These are phyloP conservation scores for Sporothrix inflata DNA, from an alignment of 2,329 filamentous ascomycete genomes.

Conservation along the genomic window DNA sequence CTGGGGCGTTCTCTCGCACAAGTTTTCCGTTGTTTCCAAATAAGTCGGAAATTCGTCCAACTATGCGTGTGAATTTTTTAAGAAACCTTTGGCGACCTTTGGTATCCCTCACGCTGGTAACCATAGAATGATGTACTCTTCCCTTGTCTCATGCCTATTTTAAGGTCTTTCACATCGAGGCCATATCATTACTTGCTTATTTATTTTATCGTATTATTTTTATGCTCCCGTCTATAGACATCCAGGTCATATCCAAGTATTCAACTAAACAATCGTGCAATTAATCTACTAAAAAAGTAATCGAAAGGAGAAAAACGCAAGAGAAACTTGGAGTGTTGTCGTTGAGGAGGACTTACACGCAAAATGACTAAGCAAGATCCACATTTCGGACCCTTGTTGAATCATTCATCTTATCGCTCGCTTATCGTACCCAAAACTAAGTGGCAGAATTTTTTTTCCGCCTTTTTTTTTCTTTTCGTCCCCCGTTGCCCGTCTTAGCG, in stretches of 20 bases:
- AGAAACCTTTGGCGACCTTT: background rate
- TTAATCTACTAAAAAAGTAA: background rate
- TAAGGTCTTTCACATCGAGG: no score
- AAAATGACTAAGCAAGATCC: slow-evolving; percentile 4
- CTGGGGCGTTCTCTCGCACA: slow-evolving; percentile 22
- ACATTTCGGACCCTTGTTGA: background rate
- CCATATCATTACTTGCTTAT: no score
- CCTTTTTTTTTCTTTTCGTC: slow-evolving; percentile 31
- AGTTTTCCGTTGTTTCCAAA: background rate
- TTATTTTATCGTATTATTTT: no score
- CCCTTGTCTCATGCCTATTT: no score
- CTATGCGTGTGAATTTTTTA: background rate
- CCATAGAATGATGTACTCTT: no score
- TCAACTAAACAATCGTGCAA: no score
- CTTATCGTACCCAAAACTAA: slow-evolving; percentile 25
- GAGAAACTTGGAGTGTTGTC: background rate
- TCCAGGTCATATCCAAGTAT: no score
- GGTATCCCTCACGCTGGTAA: background rate
- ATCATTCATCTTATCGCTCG: slow-evolving; percentile 13
- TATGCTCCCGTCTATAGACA: no score
- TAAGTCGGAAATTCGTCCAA: background rate
- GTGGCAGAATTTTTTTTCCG: slow-evolving; percentile 35
- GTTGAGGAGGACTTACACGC: background rate
- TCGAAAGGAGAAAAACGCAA: background rate
- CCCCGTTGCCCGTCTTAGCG: background rate